These are phyloP conservation scores for Nitzschia palea DNA, from an alignment of 108 stramenopile genomes.

Conservation along the genomic window DNA sequence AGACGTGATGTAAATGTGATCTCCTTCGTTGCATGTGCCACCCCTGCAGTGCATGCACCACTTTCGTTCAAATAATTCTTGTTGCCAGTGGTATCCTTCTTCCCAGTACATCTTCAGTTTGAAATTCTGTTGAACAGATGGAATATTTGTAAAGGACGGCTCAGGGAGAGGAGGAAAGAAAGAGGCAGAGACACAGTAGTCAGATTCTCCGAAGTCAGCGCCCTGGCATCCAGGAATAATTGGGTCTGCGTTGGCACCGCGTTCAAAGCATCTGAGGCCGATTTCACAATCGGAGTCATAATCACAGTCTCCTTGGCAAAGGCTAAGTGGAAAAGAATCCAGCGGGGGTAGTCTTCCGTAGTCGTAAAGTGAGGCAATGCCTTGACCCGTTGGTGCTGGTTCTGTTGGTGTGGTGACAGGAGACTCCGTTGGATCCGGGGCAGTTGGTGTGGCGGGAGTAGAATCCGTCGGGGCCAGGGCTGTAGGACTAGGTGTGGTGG, in stretches of 20 bases:
- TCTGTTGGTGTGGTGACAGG: no score
- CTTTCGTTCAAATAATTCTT: constrained; percentile 43
- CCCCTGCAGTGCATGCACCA: constrained; percentile 50
- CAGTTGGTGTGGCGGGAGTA: neutral
- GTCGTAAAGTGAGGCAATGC: neutral
- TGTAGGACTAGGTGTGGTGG: neutral
- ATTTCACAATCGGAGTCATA: constrained; percentile 34
- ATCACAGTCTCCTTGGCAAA: constrained; percentile 57
- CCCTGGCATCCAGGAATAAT: constrained; percentile 51
- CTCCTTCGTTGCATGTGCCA: neutral
- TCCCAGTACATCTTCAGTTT: constrained; percentile 57
- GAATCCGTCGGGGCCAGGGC: neutral
- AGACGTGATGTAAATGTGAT: neutral
- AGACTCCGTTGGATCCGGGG: no score
- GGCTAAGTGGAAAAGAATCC: constrained; percentile 19
- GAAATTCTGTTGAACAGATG: constrained; percentile 12
- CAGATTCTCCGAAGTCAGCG: neutral
- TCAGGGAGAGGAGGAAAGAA: neutral
- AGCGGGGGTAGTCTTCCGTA: neutral
- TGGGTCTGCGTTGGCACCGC: constrained; percentile 18
- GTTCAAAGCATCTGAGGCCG: constrained; percentile 35
- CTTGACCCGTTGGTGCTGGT: neutral
- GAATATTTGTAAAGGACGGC: constrained; percentile 1
- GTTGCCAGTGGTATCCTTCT: constrained; percentile 62
- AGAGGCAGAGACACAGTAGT: constrained; percentile 22